Conservation (phyloP, 768 basidiomycete species). For the Boletus eberwhitei region DNA sequence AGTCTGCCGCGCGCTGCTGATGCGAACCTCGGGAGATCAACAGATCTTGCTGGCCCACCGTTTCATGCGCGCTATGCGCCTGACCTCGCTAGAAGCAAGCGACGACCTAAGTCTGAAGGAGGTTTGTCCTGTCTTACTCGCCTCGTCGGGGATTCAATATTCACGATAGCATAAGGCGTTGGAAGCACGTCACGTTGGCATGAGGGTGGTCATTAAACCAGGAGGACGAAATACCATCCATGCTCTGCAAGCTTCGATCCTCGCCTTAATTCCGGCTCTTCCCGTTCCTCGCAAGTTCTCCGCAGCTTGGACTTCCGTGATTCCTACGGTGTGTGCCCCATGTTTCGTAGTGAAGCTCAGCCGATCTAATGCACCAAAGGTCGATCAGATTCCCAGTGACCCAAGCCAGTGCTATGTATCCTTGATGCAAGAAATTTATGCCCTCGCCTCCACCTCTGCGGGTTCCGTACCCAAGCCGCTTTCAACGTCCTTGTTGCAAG, state of each 20-base stretch:
- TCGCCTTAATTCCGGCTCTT: slow-evolving; percentile 50
- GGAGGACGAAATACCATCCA: slow-evolving; percentile 51
- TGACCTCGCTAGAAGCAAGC: slow-evolving; percentile 44
- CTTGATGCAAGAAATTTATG: slow-evolving; percentile 67
- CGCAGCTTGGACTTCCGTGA: slow-evolving; percentile 47
- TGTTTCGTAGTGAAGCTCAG: background rate
- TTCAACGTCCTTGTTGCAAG: slow-evolving; percentile 54
- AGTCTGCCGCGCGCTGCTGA: slow-evolving; percentile 58
- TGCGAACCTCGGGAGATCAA: slow-evolving; percentile 52
- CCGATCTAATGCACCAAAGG: slow-evolving; percentile 14
- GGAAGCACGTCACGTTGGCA: slow-evolving; percentile 43
- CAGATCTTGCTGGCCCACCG: slow-evolving; percentile 53
- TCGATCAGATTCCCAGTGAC: slow-evolving; percentile 9
- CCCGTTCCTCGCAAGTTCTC: slow-evolving; percentile 38
- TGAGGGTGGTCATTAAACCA: slow-evolving; percentile 55
- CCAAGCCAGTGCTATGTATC: slow-evolving; percentile 44
- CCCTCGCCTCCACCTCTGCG: slow-evolving; percentile 55
- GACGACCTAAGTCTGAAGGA: slow-evolving; percentile 32
- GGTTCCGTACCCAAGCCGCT: slow-evolving; percentile 40
- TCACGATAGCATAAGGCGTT: slow-evolving; percentile 38
- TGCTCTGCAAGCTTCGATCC: slow-evolving; percentile 56
- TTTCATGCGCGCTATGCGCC: slow-evolving; percentile 44
- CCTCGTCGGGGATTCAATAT: background rate
- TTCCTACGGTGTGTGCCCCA: slow-evolving; percentile 31
- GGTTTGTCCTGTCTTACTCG: slow-evolving; percentile 23